Percentiles rank a stretch among this genome's conserved stretches.
Evolutionary conservation across 2,329 filamentous ascomycete genomes (phyloP).

Genomic region (Stagonosporopsis rhizophila): DNA sequence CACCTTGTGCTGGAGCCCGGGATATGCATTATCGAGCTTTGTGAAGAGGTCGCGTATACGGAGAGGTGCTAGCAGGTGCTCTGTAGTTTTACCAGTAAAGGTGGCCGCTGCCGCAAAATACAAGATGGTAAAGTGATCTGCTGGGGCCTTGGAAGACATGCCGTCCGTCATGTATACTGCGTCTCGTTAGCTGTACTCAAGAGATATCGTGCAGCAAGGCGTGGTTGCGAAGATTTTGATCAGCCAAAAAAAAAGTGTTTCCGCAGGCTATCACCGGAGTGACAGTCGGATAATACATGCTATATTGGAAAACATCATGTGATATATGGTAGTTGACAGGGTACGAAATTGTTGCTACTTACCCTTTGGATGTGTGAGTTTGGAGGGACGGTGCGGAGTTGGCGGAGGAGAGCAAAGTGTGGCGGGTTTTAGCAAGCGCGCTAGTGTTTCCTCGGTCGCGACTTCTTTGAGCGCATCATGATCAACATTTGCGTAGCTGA

Average conservation of each 20-base stretch:
- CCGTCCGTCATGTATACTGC: conserved; percentile 33
- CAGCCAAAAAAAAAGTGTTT: conserved; percentile 40
- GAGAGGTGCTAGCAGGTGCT: conserved; percentile 71
- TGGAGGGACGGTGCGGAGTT: conserved; percentile 15
- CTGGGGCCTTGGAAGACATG: conserved; percentile 57
- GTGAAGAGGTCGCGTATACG: conserved; percentile 68
- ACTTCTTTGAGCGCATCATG: conserved; percentile 20
- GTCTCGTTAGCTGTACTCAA: conserved; percentile 23
- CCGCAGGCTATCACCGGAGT: conserved; percentile 41
- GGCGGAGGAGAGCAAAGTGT: conserved; percentile 23
- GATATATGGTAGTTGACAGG: conserved; percentile 1
- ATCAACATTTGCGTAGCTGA: conserved; percentile 17
- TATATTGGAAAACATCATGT: conserved; percentile 51
- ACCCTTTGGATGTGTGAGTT: conserved; percentile 25
- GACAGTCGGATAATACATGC: conserved; percentile 59
- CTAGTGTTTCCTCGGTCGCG: conserved; percentile 28
- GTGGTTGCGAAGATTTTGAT: conserved; percentile 23
- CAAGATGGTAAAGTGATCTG: conserved; percentile 77
- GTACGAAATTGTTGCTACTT: conserved; percentile 15
- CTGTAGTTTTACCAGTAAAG: conserved; percentile 72
- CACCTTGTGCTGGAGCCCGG: conserved; percentile 72
- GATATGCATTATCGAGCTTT: conserved; percentile 72
- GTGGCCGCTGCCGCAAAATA: conserved; percentile 82
- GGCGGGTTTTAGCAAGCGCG: conserved; percentile 25
- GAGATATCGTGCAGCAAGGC: not conserved